phyloP scores from a whole-genome alignment of 306 rosid species.

The Geum urbanum region DNA sequence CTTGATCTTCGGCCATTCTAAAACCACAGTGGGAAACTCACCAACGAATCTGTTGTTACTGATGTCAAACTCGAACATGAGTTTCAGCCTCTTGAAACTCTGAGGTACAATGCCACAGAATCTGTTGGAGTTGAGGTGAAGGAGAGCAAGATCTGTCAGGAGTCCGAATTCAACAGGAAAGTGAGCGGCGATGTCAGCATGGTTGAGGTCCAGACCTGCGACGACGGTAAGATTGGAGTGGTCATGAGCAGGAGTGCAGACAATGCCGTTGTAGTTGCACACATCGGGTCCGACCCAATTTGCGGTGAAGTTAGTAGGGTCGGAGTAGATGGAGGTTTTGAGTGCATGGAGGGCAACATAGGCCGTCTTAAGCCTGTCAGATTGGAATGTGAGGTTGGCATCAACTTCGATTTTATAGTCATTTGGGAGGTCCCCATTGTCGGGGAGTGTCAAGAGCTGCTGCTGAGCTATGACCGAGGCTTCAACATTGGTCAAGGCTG shows the following conservation, averaged over 20 bases:
- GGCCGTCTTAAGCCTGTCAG: slow-evolving; percentile 42
- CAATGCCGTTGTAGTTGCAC: slow-evolving; percentile 64
- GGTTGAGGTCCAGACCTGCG: slow-evolving; percentile 75
- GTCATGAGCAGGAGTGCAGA: slow-evolving; percentile 52
- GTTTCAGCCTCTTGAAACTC: slow-evolving; percentile 39
- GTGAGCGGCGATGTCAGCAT: slow-evolving; percentile 76
- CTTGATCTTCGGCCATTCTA: slow-evolving; percentile 32
- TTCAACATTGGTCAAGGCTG: slow-evolving; percentile 46
- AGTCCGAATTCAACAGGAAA: slow-evolving; percentile 61
- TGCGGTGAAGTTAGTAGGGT: slow-evolving; percentile 38
- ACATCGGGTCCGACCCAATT: slow-evolving; percentile 73
- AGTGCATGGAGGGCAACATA: slow-evolving; percentile 68
- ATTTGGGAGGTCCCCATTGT: slow-evolving; percentile 41
- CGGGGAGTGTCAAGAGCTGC: slow-evolving; percentile 41
- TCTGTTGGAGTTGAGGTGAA: slow-evolving; percentile 69
- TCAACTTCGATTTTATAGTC: slow-evolving; percentile 14
- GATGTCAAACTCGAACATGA: slow-evolving; percentile 55
- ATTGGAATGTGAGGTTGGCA: slow-evolving; percentile 22
- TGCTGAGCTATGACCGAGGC: slow-evolving; percentile 46
- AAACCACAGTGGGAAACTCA: slow-evolving; percentile 43
- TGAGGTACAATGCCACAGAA: slow-evolving; percentile 53
- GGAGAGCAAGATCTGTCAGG: slow-evolving; percentile 52
- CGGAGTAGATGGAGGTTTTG: slow-evolving; percentile 44
- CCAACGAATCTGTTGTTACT: slow-evolving; percentile 90
- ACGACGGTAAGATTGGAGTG: slow-evolving; percentile 43